phyloP scores from a whole-genome alignment of 2,329 filamentous ascomycete genomes.

The Diaporthe sp. region DNA sequence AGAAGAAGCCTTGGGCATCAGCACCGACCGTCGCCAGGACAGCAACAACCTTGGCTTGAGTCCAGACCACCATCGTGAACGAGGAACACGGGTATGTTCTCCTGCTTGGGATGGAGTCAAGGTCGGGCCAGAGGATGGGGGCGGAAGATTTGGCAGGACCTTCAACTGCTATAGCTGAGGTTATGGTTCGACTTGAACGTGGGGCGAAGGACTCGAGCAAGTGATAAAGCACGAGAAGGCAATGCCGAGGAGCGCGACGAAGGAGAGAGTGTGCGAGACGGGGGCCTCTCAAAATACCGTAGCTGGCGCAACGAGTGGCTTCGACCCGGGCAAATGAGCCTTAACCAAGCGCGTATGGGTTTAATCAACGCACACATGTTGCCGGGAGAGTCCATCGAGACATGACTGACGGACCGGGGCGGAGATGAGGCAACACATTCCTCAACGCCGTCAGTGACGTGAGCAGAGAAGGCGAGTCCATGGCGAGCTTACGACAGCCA shows the following conservation, averaged over 20 bases:
- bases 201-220: not conserved
- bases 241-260: not conserved
- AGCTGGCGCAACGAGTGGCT: not conserved
- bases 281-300: not conserved
- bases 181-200: not conserved
- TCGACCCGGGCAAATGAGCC: not conserved
- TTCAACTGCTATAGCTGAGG: not conserved
- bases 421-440: not conserved
- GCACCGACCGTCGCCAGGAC: conserved; percentile 11
- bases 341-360: not conserved
- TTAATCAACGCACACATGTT: not conserved
- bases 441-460: not conserved
- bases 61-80: conserved; percentile 5
- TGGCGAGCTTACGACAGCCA: not conserved
- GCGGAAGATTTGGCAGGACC: no score
- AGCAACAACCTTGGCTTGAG: not conserved
- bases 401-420: not conserved
- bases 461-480: not conserved
- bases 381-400: not conserved
- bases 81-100: no score
- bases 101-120: not conserved
- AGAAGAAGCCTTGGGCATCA: conserved; percentile 10
- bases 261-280: not conserved
- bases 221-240: not conserved
- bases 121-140: no score